Percentiles rank a stretch among this genome's conserved stretches.
phyloP scores from a whole-genome alignment of 108 stramenopile species.

The Nitzschia palea region DNA sequence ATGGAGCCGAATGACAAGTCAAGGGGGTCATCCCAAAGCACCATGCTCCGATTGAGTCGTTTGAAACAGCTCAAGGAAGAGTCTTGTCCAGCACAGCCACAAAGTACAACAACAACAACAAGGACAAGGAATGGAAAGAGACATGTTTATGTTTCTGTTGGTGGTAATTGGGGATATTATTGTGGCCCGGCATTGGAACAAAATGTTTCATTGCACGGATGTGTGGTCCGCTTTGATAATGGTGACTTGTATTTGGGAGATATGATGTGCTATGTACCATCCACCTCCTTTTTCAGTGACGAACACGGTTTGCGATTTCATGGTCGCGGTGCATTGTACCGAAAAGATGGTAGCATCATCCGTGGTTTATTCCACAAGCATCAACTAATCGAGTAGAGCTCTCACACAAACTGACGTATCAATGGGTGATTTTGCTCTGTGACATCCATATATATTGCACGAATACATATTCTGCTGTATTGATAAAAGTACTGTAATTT shows the following conservation, averaged over 20 bases:
- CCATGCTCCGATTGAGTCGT: neutral
- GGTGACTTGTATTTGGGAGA: constrained; percentile 25
- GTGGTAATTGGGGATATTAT: constrained; percentile 12
- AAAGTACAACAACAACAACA: too few species aligned
- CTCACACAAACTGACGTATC: too few species aligned
- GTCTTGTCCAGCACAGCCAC: too few species aligned
- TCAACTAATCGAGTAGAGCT: neutral
- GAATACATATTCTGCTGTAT: too few species aligned
- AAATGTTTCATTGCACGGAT: neutral
- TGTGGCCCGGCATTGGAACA: constrained; percentile 10
- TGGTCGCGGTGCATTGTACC: constrained; percentile 8
- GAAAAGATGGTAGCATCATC: constrained; percentile 1
- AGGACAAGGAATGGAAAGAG: neutral
- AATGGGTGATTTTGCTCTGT: too few species aligned
- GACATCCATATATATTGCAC: too few species aligned
- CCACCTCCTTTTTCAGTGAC: neutral
- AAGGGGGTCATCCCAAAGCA: too few species aligned
- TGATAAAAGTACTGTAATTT: too few species aligned
- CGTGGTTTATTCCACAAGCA: constrained; percentile 4
- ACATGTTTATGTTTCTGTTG: constrained; percentile 6
- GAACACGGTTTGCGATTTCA: neutral
- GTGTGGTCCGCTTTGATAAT: constrained; percentile 27
- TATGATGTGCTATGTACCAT: neutral
- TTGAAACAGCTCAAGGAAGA: constrained; percentile 4
- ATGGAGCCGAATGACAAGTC: too few species aligned